A percentile compares a stretch with the other conserved stretches of the same genome.
phyloP scores from a whole-genome alignment of 2,329 filamentous ascomycete genomes.

The Aspergillus alliaceus region DNA sequence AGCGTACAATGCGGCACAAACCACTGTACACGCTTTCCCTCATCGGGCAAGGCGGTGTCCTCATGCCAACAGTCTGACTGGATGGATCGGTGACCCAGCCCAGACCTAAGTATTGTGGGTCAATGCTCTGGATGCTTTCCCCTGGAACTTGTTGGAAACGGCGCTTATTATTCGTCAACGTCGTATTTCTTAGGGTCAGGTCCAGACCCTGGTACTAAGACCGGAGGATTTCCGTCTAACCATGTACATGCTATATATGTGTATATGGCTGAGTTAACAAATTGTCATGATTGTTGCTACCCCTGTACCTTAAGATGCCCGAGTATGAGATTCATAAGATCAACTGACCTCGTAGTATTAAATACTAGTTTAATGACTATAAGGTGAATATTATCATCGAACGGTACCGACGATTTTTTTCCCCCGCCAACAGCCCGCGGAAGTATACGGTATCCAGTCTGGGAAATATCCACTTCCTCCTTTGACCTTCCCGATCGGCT shows the following conservation, averaged over 20 bases:
- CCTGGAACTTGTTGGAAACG: slow-evolving; percentile 1
- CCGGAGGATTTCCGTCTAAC: slow-evolving; percentile 7
- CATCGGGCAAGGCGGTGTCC: not conserved
- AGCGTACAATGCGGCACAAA: slow-evolving; percentile 1
- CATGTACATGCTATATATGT: not conserved
- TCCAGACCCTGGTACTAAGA: slow-evolving; percentile 1
- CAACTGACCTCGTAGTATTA: too few relatives aligned
- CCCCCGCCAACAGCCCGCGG: not conserved
- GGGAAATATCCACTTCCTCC: not conserved
- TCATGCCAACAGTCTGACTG: not conserved
- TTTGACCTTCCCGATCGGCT: slow-evolving; percentile 1
- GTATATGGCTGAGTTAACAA: too few relatives aligned
- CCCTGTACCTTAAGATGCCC: not conserved
- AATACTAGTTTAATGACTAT: too few relatives aligned
- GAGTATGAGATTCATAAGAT: too few relatives aligned
- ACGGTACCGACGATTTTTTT: too few relatives aligned
- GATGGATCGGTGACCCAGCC: not conserved
- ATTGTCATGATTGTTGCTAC: too few relatives aligned
- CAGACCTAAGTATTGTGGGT: slow-evolving; percentile 15
- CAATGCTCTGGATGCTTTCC: slow-evolving; percentile 10
- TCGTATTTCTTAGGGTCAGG: slow-evolving; percentile 3
- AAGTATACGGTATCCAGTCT: not conserved
- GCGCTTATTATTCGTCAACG: not conserved
- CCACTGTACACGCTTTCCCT: not conserved
- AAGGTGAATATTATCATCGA: too few relatives aligned